Evolutionary conservation across 768 basidiomycete species (phyloP).

Genomic region (Pleurotus platypus): DNA sequence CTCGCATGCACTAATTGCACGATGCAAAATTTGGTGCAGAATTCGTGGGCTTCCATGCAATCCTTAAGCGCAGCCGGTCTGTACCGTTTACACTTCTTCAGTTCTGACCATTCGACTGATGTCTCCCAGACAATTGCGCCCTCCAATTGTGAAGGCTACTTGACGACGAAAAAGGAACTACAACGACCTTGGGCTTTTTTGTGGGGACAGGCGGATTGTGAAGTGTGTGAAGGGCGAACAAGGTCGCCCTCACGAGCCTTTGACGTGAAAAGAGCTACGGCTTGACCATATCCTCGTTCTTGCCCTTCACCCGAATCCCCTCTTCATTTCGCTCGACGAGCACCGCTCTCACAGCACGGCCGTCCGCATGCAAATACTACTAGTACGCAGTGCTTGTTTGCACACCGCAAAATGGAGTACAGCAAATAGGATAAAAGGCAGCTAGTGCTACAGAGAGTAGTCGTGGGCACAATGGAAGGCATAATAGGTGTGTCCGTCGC

Average conservation of each 20-base stretch:
- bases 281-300: neutral
- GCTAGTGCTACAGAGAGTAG: neutral
- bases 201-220: neutral
- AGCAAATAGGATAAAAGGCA: neutral
- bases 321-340: neutral
- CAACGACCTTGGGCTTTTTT: neutral
- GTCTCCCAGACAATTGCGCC: neutral
- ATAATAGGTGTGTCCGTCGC: neutral
- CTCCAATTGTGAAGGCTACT: neutral
- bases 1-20: conserved; percentile 4
- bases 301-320: neutral
- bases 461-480: neutral
- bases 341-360: no score
- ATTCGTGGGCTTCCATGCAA: conserved; percentile 1
- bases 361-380: no score
- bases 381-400: no score
- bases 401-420: neutral
- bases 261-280: conserved; percentile 6
- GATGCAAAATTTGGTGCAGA: neutral
- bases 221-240: conserved; percentile 7
- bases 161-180: neutral
- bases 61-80: neutral
- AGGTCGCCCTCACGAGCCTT: neutral
- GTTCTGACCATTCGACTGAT: neutral
- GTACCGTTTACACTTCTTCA: neutral